Evolutionary conservation across 805 yeast genomes (phyloP), one percentile per base, ranked within the genome.

Genomic region (Lipomyces kockii): DNA sequence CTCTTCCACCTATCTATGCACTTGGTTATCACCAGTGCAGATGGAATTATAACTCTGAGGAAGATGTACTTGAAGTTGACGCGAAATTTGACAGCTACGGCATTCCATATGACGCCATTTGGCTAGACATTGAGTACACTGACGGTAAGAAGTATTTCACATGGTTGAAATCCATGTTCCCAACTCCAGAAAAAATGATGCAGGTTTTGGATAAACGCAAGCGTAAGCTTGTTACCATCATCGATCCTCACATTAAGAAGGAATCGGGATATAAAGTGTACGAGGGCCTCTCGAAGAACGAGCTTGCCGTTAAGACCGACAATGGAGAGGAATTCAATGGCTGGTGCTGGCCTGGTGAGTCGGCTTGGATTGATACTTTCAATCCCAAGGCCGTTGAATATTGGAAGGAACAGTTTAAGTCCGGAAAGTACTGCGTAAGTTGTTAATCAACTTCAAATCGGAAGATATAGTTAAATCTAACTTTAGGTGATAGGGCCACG

Each of bases 291-390:
- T 78, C 76, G 6, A 72, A 80, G 14, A 74, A 82, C 8, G 75
- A 79, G 4, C 74, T 85, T 8, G 86, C 85, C 0, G 81, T 92
- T 25, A 77, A 80, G 68, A 80, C 85, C 60, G 77, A 78, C 25
- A 71, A 77, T 1, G 88, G 86, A 32, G 76, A 81, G 0, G 79
- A 85, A 1, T 93, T 82, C 76, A 82, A 85, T 60, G 98, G 97
- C 2, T 96, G 92, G 77, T 95, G 98, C 78, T 95, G 99, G 99
- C 98, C 99, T 1, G 99, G 98, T 0, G 92, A 91, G 72, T 90
- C 97, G 0, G 82, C 92, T 7, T 95, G 98, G 98, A 86, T 95
- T 64, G 99, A 95, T 74, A 83, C 97, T 0, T 78, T 93, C 65
- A 86, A 88, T 74, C 91, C 93, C 0, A 74, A 78, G 0, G 85